These are phyloP conservation scores for Cyclotella choctawhatcheeana DNA, from an alignment of 108 stramenopile species.

Conservation along the genomic window DNA sequence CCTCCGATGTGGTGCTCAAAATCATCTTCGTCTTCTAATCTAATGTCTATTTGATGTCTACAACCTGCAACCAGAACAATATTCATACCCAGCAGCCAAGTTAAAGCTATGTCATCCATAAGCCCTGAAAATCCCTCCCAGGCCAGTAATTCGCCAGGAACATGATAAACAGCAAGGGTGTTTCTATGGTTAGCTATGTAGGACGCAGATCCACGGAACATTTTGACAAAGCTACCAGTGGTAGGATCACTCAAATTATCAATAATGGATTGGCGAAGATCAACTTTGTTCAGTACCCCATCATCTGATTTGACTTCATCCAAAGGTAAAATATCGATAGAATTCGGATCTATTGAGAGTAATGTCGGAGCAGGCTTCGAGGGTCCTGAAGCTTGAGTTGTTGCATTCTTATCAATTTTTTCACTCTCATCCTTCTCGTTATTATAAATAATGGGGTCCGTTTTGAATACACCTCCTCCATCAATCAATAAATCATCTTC, in stretches of 20 bases:
- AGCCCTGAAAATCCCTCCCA: slow-evolving; percentile 78
- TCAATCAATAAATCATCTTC: not conserved
- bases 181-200: slow-evolving; percentile 95
- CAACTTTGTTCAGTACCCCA: not conserved
- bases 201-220: slow-evolving; percentile 93
- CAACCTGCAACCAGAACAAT: slow-evolving; percentile 86
- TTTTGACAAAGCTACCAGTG: slow-evolving; percentile 77
- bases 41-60: slow-evolving; percentile 78
- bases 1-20: slow-evolving; percentile 38
- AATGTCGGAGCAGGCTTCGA: slow-evolving; percentile 6
- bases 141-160: slow-evolving; percentile 81
- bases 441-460: not conserved
- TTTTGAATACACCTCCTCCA: slow-evolving; percentile 13
- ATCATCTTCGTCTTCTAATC: slow-evolving; percentile 49
- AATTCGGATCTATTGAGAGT: slow-evolving; percentile 47
- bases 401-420: not conserved
- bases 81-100: slow-evolving; percentile 92
- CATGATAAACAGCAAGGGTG: slow-evolving; percentile 89
- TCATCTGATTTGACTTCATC: slow-evolving; percentile 25
- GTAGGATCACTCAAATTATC: slow-evolving; percentile 10
- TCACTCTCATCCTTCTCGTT: slow-evolving; percentile 8
- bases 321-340: slow-evolving; percentile 47
- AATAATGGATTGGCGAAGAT: not conserved
- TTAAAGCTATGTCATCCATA: slow-evolving; percentile 92
- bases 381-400: slow-evolving; percentile 1